These are phyloP conservation scores for Paragyromitra xinjiangensis DNA, from an alignment of 495 filamentous ascomycete species.

Conservation along the genomic window DNA sequence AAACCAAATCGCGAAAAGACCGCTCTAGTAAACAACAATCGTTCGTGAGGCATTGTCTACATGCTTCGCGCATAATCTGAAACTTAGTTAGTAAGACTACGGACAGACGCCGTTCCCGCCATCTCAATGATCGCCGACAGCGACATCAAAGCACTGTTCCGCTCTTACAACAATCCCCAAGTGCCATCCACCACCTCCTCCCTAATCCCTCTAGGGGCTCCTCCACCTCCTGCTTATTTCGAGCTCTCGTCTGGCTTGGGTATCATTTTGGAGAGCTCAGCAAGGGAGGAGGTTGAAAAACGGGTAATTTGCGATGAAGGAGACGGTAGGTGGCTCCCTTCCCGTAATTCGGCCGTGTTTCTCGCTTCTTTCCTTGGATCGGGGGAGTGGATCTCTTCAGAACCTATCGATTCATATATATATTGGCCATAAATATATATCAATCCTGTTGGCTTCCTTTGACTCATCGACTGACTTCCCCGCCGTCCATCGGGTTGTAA, in stretches of 20 bases:
- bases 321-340: constrained; percentile 33
- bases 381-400: constrained; percentile 2
- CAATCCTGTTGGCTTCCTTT: constrained; percentile 38
- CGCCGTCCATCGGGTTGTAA: constrained; percentile 28
- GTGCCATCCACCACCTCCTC: constrained; percentile 12
- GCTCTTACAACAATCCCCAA: constrained; percentile 27
- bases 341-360: constrained; percentile 7
- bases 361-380: constrained; percentile 22
- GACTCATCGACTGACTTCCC: constrained; percentile 29
- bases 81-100: constrained; percentile 20
- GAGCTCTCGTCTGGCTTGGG: constrained; percentile 51
- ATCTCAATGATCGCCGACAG: constrained; percentile 36
- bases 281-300: constrained; percentile 43
- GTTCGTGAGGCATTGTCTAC: not conserved
- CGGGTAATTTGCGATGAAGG: constrained; percentile 37
- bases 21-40: constrained; percentile 9
- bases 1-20: constrained; percentile 12
- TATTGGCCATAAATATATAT: constrained; percentile 26
- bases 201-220: constrained; percentile 1
- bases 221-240: constrained; percentile 37
- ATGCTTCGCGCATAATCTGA: constrained; percentile 19
- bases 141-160: constrained; percentile 51
- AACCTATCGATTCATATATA: constrained; percentile 36
- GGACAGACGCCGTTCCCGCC: constrained; percentile 29
- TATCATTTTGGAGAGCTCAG: constrained; percentile 44